Conservation (phyloP, 2,329 filamentous ascomycete genomes). For the Scedosporium apiospermum region DNA sequence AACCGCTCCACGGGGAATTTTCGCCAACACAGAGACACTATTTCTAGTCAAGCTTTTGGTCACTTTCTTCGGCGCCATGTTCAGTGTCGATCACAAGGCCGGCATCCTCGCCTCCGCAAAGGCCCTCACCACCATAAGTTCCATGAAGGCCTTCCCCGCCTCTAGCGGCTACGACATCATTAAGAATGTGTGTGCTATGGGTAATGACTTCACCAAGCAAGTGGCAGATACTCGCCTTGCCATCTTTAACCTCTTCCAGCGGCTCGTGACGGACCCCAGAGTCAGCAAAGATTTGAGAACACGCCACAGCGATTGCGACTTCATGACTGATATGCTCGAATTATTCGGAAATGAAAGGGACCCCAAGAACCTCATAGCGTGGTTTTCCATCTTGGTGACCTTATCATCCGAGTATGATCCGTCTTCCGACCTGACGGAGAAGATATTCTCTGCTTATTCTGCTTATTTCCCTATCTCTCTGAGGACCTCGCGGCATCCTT, state of each 20-base stretch:
- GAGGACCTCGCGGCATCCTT: conserved; percentile 37
- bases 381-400: conserved; percentile 41
- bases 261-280: conserved; percentile 31
- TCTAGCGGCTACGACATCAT: conserved; percentile 39
- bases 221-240: conserved; percentile 39
- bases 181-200: conserved; percentile 36
- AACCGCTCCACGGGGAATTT: background rate
- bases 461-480: conserved; percentile 53
- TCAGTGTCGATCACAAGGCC: conserved; percentile 49
- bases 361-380: conserved; percentile 45
- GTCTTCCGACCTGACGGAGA: conserved; percentile 34
- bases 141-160: conserved; percentile 42
- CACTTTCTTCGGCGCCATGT: conserved; percentile 49
- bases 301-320: conserved; percentile 31
- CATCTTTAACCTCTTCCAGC: conserved; percentile 38
- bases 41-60: conserved; percentile 34
- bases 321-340: conserved; percentile 38
- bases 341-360: conserved; percentile 47
- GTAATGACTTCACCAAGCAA: conserved; percentile 48
- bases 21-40: background rate
- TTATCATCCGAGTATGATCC: conserved; percentile 36
- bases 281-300: conserved; percentile 32
- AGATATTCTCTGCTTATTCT: conserved; percentile 46
- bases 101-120: conserved; percentile 45
- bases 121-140: conserved; percentile 38